Evolutionary conservation across 2,329 filamentous ascomycete genomes (phyloP).

Genomic region (Cladosporium sp.): DNA sequence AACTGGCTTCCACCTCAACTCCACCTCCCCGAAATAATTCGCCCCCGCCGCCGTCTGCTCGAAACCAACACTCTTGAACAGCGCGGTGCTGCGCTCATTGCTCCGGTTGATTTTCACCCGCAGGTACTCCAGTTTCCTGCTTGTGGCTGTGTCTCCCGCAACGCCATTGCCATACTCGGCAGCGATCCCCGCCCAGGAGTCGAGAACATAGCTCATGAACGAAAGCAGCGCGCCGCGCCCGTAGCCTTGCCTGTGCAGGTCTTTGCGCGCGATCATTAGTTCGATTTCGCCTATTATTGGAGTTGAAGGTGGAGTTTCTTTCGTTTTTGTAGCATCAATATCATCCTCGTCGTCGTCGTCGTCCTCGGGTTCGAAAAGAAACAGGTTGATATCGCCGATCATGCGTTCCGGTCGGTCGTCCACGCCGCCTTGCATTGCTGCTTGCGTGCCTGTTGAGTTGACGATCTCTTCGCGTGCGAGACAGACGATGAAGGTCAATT

Average conservation of each 20-base stretch:
- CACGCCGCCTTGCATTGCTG: constrained; percentile 24
- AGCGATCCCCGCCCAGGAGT: constrained; percentile 53
- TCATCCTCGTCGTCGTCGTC: constrained; percentile 37
- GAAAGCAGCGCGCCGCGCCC: constrained; percentile 62
- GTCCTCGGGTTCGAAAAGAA: constrained; percentile 58
- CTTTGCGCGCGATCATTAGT: constrained; percentile 71
- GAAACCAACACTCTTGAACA: constrained; percentile 62
- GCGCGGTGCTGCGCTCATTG: constrained; percentile 53
- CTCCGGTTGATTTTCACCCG: constrained; percentile 58
- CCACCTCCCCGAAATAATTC: constrained; percentile 67
- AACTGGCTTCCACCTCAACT: constrained; percentile 44
- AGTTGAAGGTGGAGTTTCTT: neutral
- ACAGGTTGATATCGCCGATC: constrained; percentile 58
- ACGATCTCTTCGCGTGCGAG: constrained; percentile 38
- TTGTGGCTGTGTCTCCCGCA: too few relatives aligned
- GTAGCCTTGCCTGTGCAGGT: constrained; percentile 57
- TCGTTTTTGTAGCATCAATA: neutral
- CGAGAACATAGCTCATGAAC: constrained; percentile 66
- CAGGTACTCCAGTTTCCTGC: constrained; percentile 41
- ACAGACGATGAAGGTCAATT: constrained; percentile 89
- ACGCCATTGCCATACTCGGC: constrained; percentile 51
- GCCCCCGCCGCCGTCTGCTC: constrained; percentile 43
- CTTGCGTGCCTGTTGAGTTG: too few relatives aligned
- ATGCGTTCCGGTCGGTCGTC: constrained; percentile 51
- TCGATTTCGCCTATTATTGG: constrained; percentile 67